Evolutionary conservation across 371 early-diverging fungal genomes (phyloP).

Genomic region (Circinella umbellata): DNA sequence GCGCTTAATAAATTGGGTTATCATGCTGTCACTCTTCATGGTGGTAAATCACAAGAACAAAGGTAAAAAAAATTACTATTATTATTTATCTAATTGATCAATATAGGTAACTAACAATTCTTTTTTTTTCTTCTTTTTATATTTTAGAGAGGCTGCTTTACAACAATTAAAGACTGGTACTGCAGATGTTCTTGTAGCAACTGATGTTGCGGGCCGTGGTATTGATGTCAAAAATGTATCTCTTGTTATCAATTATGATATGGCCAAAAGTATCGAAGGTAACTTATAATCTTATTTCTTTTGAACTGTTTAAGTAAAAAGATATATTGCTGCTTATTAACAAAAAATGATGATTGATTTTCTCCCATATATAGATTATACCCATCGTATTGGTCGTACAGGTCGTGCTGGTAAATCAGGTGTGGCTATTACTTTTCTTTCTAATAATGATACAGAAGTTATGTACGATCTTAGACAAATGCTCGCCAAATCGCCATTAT

Average conservation of each 20-base stretch:
- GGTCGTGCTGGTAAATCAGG: constrained; percentile 98
- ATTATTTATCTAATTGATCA: background rate
- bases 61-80: constrained; percentile 46
- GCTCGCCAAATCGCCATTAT: constrained; percentile 80
- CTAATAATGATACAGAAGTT: constrained; percentile 84
- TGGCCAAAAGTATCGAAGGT: constrained; percentile 96
- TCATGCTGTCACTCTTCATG: constrained; percentile 86
- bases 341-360: too few species aligned
- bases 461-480: constrained; percentile 89
- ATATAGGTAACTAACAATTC: too few species aligned
- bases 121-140: background rate
- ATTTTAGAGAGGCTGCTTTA: constrained; percentile 68
- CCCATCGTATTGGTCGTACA: constrained; percentile 98
- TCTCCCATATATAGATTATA: constrained; percentile 72
- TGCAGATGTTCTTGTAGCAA: constrained; percentile 89
- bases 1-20: constrained; percentile 73
- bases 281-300: constrained; percentile 4
- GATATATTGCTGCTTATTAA: too few species aligned
- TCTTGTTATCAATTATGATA: constrained; percentile 97
- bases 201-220: constrained; percentile 98
- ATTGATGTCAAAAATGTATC: constrained; percentile 98
- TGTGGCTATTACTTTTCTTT: constrained; percentile 91
- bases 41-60: constrained; percentile 96
- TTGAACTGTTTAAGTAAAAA: constrained; percentile 24
- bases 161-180: constrained; percentile 75